Evolutionary conservation across 2,329 filamentous ascomycete species (phyloP).

Genomic region (Decorospora gaudefroyi): DNA sequence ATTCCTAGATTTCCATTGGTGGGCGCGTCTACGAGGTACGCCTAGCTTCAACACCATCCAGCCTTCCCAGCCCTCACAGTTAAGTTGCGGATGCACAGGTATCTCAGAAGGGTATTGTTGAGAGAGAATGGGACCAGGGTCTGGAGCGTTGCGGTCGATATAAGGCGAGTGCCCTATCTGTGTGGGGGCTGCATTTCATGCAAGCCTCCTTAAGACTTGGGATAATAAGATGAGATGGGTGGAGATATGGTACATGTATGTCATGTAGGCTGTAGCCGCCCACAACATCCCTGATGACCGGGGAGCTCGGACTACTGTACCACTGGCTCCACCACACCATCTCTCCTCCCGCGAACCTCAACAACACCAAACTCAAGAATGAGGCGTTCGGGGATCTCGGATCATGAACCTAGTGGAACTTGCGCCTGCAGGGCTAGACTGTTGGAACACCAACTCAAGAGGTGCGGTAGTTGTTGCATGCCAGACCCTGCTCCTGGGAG

Average conservation of each 20-base stretch:
- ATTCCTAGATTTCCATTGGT: conserved; percentile 3
- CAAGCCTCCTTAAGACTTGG: conserved; percentile 16
- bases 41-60: conserved; percentile 4
- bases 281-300: conserved; percentile 24
- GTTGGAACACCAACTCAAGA: not conserved
- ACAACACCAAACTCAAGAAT: conserved; percentile 15
- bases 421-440: conserved; percentile 4
- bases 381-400: conserved; percentile 24
- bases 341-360: conserved; percentile 12
- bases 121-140: conserved; percentile 16
- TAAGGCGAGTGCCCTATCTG: conserved; percentile 7
- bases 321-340: conserved; percentile 22
- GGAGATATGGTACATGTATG: conserved; percentile 16
- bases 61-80: not conserved
- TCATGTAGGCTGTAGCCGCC: too few species aligned
- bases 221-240: conserved; percentile 19
- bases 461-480: conserved; percentile 5
- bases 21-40: conserved; percentile 5
- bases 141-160: conserved; percentile 7
- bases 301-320: conserved; percentile 25
- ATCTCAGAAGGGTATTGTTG: conserved; percentile 25
- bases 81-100: conserved; percentile 17
- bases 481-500: conserved; percentile 10
- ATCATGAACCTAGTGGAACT: conserved; percentile 8
- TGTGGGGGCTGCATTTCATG: conserved; percentile 19